Evolutionary conservation across 305 asterid species (phyloP), one percentile per base, ranked within the genome.

Genomic region (Solanum aculeatissimum): DNA sequence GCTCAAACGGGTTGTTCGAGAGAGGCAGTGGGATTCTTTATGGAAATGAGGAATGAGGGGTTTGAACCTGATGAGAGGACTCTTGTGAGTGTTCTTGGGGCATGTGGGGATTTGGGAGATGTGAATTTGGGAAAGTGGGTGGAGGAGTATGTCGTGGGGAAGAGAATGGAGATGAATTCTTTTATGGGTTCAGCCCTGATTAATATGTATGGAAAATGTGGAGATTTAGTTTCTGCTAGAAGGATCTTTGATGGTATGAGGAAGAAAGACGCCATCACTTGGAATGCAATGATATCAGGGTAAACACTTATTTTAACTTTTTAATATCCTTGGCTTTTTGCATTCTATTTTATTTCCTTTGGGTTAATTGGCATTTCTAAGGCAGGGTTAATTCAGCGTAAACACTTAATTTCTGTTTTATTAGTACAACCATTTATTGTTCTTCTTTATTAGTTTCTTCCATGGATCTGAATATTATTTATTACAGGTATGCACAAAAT

Each of bases 261-360:
- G 83, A 85, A 75, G 89, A 94, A 91, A 89, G 95, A 93, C 58
- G 85, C 91, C 43, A 92, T 94, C 86, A 92, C 89, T 74, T 95
- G 98, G 98, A 95, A 95, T 87, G 93, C 98, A 84, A 90, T 95
- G 94, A 91, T 95, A 66, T 87, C 98, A 66, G 98, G 97, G 98
- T 89, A 55, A 85, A 92, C 84, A 27, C 75, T 60, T 51, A 35
- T 29, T 18, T 75, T 14, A 49, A 0, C 16, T 16, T 53, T 45
- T 40, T 13, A 43, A 7, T 43, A 43, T 43, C n/a, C 80, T 23
- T 3, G 9, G 57, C 4, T 7, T 27, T 23, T 72, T 72, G 21
- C 57, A 71, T 13, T 3, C 38, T 21, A 13, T 72, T 45, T 35
- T 35, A 35, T 35, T 35, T 35, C 1, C 40, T 35, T 6, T 35